Conservation (phyloP, 2,329 filamentous ascomycete genomes). For the Stemphylium beticola region DNA sequence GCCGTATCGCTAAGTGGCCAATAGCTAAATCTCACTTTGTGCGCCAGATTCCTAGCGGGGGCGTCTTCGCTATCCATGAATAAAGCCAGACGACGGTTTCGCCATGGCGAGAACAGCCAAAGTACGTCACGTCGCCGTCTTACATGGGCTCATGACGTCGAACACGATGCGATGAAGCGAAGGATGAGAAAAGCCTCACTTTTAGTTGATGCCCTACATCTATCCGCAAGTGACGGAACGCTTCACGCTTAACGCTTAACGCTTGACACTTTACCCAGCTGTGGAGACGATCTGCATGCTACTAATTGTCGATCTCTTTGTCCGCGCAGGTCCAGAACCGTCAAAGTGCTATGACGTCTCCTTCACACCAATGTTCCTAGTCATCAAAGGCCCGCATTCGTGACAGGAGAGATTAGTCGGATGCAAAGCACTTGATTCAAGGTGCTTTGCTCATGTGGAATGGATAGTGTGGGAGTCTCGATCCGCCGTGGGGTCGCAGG, state of each 20-base stretch:
- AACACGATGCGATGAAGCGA: conserved; percentile 9
- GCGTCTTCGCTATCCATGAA: neutral
- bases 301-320: conserved; percentile 28
- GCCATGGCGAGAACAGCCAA: conserved; percentile 8
- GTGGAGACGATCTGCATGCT: conserved; percentile 10
- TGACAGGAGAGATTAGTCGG: neutral
- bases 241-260: conserved; percentile 3
- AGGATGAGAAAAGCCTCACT: conserved; percentile 23
- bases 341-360: conserved; percentile 22
- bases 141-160: conserved; percentile 1
- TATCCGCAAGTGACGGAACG: neutral
- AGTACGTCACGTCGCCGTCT: conserved; percentile 13
- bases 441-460: conserved; percentile 6
- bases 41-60: neutral
- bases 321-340: conserved; percentile 24
- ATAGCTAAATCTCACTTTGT: conserved; percentile 8
- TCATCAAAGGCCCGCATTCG: neutral
- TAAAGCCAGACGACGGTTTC: neutral
- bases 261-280: neutral
- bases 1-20: conserved; percentile 14
- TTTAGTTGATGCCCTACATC: neutral
- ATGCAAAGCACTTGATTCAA: neutral
- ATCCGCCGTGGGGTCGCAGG: conserved; percentile 20
- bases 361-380: conserved; percentile 4
- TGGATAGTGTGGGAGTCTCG: conserved; percentile 7